Evolutionary conservation across 2,329 filamentous ascomycete species (phyloP).

Genomic region (Penicillium frequentans): DNA sequence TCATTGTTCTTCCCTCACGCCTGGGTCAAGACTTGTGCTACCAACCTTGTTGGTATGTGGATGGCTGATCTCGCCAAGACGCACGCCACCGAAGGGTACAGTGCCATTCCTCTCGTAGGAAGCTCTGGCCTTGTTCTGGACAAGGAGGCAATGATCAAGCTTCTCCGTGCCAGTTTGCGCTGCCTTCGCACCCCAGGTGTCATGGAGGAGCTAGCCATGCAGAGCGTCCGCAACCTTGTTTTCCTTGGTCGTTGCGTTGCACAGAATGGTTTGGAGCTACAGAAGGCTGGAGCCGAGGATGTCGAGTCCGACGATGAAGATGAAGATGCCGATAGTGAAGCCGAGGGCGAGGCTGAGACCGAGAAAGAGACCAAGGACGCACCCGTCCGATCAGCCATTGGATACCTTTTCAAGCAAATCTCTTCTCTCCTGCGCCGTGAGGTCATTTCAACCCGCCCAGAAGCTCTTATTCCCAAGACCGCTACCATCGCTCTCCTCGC

Average conservation of each 20-base stretch:
- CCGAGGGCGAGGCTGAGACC: constrained; percentile 39
- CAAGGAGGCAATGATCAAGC: constrained; percentile 61
- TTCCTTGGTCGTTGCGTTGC: constrained; percentile 71
- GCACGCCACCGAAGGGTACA: constrained; percentile 55
- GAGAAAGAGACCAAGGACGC: constrained; percentile 26
- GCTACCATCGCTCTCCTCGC: constrained; percentile 74
- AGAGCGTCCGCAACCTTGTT: constrained; percentile 76
- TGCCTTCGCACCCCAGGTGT: constrained; percentile 64
- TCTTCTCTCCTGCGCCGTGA: constrained; percentile 78
- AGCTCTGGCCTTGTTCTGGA: constrained; percentile 70
- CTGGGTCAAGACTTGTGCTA: constrained; percentile 73
- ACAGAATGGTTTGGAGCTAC: constrained; percentile 54
- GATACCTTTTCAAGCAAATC: constrained; percentile 76
- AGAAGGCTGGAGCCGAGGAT: constrained; percentile 42
- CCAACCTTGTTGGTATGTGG: constrained; percentile 73
- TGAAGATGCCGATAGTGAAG: constrained; percentile 47
- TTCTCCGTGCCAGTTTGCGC: constrained; percentile 58
- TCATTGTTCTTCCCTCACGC: constrained; percentile 71
- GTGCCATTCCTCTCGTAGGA: constrained; percentile 63
- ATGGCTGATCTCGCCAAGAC: constrained; percentile 74
- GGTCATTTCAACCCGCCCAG: constrained; percentile 59
- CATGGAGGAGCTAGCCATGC: constrained; percentile 72
- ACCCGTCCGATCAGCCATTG: constrained; percentile 54
- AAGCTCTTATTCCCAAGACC: constrained; percentile 70
- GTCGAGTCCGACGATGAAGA: constrained; percentile 39